phyloP scores from a whole-genome alignment of 768 basidiomycete species.

The Cyclocybe cylindracea region DNA sequence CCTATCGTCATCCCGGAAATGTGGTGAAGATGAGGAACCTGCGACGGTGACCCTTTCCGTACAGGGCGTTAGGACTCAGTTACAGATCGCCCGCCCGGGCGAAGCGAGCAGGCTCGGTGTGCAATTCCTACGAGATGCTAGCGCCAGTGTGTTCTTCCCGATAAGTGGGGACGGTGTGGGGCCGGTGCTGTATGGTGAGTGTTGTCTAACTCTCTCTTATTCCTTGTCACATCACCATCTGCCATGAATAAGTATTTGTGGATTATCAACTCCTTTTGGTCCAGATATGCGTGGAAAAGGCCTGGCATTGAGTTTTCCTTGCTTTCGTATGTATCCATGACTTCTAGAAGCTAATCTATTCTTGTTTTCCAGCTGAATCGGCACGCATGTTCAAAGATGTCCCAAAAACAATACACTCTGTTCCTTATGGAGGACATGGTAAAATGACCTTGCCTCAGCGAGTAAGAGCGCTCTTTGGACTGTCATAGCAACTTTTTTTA shows the following conservation, averaged over 20 bases:
- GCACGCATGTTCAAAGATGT: constrained; percentile 18
- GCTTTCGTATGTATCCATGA: background rate
- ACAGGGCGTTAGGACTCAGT: constrained; percentile 23
- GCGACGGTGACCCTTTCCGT: constrained; percentile 20
- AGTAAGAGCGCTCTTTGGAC: constrained; percentile 23
- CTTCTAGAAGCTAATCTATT: constrained; percentile 1
- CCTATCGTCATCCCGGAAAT: constrained; percentile 4
- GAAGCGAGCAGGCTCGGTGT: constrained; percentile 30
- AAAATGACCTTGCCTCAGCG: constrained; percentile 25
- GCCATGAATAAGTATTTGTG: background rate
- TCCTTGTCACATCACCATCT: background rate
- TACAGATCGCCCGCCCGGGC: constrained; percentile 24
- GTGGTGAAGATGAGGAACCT: constrained; percentile 5
- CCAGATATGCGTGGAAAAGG: too few species aligned
- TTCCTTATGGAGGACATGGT: constrained; percentile 11
- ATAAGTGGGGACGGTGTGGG: constrained; percentile 25
- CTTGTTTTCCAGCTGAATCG: constrained; percentile 20
- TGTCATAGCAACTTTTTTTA: background rate
- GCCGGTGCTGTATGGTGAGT: constrained; percentile 29
- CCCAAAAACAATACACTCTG: constrained; percentile 21
- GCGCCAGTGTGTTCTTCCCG: constrained; percentile 28
- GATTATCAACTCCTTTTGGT: too few species aligned
- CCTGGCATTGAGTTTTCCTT: background rate
- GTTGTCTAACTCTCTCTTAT: background rate
- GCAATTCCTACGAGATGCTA: constrained; percentile 28